Evolutionary conservation across 805 yeast species (phyloP), one percentile per base, ranked within the genome.

Genomic region (Cyberlindnera mississippiensis): DNA sequence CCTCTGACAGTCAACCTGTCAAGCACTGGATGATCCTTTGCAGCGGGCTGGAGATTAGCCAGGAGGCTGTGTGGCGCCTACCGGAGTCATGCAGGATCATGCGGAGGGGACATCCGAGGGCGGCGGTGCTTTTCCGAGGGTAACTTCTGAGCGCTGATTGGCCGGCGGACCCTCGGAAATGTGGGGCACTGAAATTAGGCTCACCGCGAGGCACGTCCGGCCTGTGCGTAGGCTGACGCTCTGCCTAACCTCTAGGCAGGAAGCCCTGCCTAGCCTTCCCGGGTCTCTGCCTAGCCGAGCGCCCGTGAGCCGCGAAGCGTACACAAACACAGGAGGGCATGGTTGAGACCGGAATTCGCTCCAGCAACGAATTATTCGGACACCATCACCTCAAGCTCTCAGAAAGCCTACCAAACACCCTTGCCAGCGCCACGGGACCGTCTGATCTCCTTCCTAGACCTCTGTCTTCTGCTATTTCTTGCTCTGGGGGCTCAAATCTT

Each of bases 141-240:
- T 11, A 26, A 29, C 20, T 35, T 28, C 39, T 33, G 17, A 15
- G 28, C 18, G 8, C 9, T 30, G 28, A 35, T 40, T 40, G 43
- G 43, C 13, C 33, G 5, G 19, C 5, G 3, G 12, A 10, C 17
- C 43, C 39, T 35, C 43, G 39, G 34, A 29, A 19, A 7, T 2
- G 14, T 33, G 27, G 27, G 27, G 10, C 27, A 24, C 27, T 24
- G 27, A 11, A 24, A 24, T 24, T 24, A 24, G 27, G 11, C 27
- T 24, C 8, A 11, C 27, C 27, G 27, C 11, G 11, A 11, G 27
- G 27, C 27, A 11, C 27, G 8, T 11, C 11, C 27, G 8, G 10
- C 11, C 27, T 8, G 27, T 8, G 27, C 8, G 27, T 11, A 24
- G 10, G 11, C 27, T 11, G 27, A 8, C 11, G 27, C n/a, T n/a